Evolutionary conservation across 2,329 filamentous ascomycete genomes (phyloP).

Genomic region (Epichloe sp.): DNA sequence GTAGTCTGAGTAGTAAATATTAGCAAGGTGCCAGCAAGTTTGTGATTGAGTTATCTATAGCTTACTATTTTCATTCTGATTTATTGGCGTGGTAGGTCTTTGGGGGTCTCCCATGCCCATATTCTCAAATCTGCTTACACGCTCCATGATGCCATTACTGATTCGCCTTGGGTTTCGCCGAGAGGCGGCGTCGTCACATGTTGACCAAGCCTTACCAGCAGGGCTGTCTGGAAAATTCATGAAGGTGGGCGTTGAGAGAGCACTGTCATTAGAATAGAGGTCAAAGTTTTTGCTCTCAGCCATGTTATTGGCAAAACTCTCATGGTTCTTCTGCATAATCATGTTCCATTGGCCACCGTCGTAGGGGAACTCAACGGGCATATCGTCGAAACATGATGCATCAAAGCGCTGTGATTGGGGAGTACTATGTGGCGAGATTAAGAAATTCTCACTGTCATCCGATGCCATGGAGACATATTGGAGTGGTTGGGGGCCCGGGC

Average conservation of each 20-base stretch:
- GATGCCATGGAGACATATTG: slow-evolving; percentile 18
- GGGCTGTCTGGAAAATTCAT: slow-evolving; percentile 36
- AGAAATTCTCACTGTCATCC: slow-evolving; percentile 38
- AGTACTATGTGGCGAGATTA: slow-evolving; percentile 42
- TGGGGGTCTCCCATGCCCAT: slow-evolving; percentile 31
- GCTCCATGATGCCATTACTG: slow-evolving; percentile 48
- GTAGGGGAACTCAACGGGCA: slow-evolving; percentile 33
- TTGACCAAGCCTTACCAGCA: slow-evolving; percentile 33
- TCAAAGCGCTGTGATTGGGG: slow-evolving; percentile 42
- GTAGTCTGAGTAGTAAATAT: slow-evolving; percentile 31
- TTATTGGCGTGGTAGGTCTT: slow-evolving; percentile 49
- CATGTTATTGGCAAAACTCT: slow-evolving; percentile 28
- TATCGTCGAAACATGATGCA: slow-evolving; percentile 29
- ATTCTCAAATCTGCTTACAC: slow-evolving; percentile 46
- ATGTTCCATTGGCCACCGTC: slow-evolving; percentile 30
- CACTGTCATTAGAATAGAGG: slow-evolving; percentile 32
- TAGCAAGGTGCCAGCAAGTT: not conserved
- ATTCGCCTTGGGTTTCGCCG: slow-evolving; percentile 33
- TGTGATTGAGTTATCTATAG: slow-evolving; percentile 3
- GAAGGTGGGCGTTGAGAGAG: slow-evolving; percentile 36
- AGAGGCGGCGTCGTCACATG: slow-evolving; percentile 31
- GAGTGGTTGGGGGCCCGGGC: slow-evolving; percentile 47
- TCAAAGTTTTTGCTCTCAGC: slow-evolving; percentile 34
- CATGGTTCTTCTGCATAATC: slow-evolving; percentile 35
- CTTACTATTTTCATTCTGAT: slow-evolving; percentile 48